Conservation (phyloP, 441 rosid genomes). For the Mallotus repandus region DNA sequence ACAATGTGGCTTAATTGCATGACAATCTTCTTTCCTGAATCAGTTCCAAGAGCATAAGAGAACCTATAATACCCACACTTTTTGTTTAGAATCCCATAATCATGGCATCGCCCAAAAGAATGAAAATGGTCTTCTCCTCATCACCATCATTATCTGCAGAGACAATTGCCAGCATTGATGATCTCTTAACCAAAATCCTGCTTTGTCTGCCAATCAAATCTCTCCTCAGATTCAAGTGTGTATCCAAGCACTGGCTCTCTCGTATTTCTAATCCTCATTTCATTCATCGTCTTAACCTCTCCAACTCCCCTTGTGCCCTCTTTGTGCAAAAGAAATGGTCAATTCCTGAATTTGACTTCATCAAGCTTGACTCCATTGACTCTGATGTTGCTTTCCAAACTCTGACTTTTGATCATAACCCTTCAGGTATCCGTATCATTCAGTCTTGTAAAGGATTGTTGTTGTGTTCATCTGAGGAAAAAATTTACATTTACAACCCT, state of each 20-base stretch:
- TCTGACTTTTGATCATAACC: constrained; percentile 26
- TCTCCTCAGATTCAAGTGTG: constrained; percentile 43
- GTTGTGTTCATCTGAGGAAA: constrained; percentile 22
- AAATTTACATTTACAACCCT: constrained; percentile 48
- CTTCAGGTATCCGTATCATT: constrained; percentile 25
- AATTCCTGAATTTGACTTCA: constrained; percentile 18
- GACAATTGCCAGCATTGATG: constrained; percentile 35
- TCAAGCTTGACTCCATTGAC: constrained; percentile 27
- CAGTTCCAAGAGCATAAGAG: too few species aligned
- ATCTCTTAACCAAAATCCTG: constrained; percentile 42
- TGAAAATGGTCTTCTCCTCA: constrained; percentile 14
- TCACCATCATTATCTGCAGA: constrained; percentile 13
- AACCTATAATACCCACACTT: neutral
- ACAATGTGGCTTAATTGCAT: too few species aligned
- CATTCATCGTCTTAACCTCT: constrained; percentile 10
- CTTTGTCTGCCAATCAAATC: constrained; percentile 41
- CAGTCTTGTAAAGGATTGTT: constrained; percentile 57
- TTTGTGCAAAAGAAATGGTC: constrained; percentile 4
- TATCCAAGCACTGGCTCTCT: constrained; percentile 54
- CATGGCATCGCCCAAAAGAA: constrained; percentile 26
- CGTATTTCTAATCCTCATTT: constrained; percentile 49
- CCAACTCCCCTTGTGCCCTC: constrained; percentile 34
- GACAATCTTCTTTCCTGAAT: too few species aligned
- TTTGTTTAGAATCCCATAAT: neutral
- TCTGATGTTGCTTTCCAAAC: constrained; percentile 28